Conservation (phyloP, 306 rosid species). For the Casuarina cunninghamiana region DNA sequence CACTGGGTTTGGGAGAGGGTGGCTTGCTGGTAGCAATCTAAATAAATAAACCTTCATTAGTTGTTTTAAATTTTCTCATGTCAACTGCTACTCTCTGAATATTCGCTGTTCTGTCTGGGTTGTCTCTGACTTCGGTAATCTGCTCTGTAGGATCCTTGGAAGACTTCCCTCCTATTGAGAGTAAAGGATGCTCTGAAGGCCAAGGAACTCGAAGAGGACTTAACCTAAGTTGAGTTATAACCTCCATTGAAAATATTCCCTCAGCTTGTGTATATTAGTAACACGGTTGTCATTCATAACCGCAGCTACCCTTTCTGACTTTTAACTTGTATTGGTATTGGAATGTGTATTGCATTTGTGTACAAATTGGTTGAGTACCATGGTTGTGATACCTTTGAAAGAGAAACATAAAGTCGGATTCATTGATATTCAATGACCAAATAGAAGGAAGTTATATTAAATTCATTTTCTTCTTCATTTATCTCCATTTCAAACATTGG, state of each 20-base stretch:
- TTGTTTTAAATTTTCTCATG: no score
- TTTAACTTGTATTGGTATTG: not conserved
- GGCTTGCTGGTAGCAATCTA: no score
- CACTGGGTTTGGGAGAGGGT: no score
- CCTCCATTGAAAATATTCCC: conserved; percentile 16
- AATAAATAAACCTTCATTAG: no score
- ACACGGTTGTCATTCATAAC: not conserved
- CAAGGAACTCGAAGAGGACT: conserved; percentile 54
- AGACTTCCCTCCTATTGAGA: conserved; percentile 40
- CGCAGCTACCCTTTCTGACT: not conserved
- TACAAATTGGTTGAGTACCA: not conserved
- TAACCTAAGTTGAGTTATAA: conserved; percentile 34
- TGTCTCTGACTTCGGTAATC: conserved; percentile 12
- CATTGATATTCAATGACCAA: no score
- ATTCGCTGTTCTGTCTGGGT: conserved; percentile 12
- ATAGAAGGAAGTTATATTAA: not conserved
- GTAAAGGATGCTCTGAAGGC: conserved; percentile 45
- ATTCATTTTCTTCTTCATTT: no score
- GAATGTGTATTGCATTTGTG: not conserved
- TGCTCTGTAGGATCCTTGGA: conserved; percentile 52
- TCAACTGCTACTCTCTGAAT: not conserved
- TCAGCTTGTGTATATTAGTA: conserved; percentile 6
- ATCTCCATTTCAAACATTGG: no score
- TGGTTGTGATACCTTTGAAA: not conserved
- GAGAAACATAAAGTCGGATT: no score